Conservation (phyloP, 306 rosid species). For the Sesbania bispinosa region DNA sequence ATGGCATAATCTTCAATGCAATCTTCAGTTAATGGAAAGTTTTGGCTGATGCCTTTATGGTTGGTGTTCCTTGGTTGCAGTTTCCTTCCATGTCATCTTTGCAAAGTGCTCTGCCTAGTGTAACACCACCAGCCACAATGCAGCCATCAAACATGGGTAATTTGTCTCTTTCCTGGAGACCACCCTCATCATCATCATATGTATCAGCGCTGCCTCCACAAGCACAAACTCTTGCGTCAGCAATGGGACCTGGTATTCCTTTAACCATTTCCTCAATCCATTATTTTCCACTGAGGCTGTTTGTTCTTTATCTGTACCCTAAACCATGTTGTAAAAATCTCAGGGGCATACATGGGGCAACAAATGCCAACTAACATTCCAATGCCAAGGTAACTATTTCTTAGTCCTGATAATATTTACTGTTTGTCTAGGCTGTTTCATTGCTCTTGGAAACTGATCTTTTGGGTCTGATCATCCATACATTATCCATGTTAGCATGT, state of each 20-base stretch:
- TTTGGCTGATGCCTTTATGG: conserved; percentile 14
- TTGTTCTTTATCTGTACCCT: conserved; percentile 15
- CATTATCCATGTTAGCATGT: neutral
- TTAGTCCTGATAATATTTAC: neutral
- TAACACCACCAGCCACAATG: conserved; percentile 48
- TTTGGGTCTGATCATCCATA: neutral
- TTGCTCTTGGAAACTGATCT: conserved; percentile 1
- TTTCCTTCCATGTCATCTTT: conserved; percentile 71
- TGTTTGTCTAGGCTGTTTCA: neutral
- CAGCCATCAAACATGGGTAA: conserved; percentile 54
- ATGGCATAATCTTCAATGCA: neutral
- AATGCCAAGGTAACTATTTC: conserved; percentile 54
- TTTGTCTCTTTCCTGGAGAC: conserved; percentile 61
- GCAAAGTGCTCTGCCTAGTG: conserved; percentile 60
- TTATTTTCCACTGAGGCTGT: conserved; percentile 5
- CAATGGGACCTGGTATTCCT: conserved; percentile 53
- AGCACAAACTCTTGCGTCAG: conserved; percentile 44
- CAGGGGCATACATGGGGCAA: conserved; percentile 66
- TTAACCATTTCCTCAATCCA: neutral
- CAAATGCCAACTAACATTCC: conserved; percentile 52
- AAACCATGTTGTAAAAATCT: conserved; percentile 38
- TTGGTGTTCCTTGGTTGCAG: conserved; percentile 49
- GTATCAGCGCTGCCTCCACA: conserved; percentile 44
- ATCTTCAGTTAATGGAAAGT: conserved; percentile 15
- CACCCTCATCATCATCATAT: conserved; percentile 41